phyloP scores from a whole-genome alignment of 2,329 filamentous ascomycete genomes.

The Teratosphaeriaceae sp. region DNA sequence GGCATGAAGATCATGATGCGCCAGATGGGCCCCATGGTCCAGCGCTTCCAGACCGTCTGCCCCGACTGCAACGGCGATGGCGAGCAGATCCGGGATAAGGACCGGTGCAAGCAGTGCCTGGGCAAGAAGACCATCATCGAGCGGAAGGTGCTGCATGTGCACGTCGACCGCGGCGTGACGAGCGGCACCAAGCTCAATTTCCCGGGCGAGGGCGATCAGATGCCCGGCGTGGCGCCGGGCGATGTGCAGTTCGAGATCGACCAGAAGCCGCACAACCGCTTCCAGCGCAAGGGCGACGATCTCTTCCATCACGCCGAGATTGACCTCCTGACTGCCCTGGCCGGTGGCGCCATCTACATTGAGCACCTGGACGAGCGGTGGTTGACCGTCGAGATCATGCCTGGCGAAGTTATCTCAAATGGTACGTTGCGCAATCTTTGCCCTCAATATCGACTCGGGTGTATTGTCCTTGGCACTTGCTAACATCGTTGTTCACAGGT shows the following conservation, averaged over 20 bases:
- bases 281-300: conserved; percentile 94
- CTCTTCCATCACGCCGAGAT: conserved; percentile 93
- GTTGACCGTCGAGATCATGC: conserved; percentile 86
- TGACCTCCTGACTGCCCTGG: conserved; percentile 89
- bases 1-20: conserved; percentile 99
- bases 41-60: conserved; percentile 98
- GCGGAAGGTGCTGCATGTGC: conserved; percentile 95
- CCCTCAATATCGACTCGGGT: not conserved
- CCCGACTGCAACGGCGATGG: conserved; percentile 97
- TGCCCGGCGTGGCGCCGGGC: conserved; percentile 84
- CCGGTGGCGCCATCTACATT: conserved; percentile 82
- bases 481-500: conserved; percentile 50
- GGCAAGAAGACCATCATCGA: conserved; percentile 98
- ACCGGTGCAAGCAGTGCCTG: conserved; percentile 91
- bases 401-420: conserved; percentile 89
- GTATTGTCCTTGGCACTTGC: not conserved
- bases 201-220: conserved; percentile 91
- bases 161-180: conserved; percentile 90
- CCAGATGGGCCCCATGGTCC: conserved; percentile 99
- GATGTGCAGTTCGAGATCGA: conserved; percentile 99
- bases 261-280: conserved; percentile 94
- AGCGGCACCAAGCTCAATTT: conserved; percentile 96
- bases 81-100: conserved; percentile 93
- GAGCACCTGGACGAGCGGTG: conserved; percentile 97
- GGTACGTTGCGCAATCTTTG: conserved; percentile 51